Conservation (phyloP, 441 rosid genomes). For the Eutrema salsugineum region DNA sequence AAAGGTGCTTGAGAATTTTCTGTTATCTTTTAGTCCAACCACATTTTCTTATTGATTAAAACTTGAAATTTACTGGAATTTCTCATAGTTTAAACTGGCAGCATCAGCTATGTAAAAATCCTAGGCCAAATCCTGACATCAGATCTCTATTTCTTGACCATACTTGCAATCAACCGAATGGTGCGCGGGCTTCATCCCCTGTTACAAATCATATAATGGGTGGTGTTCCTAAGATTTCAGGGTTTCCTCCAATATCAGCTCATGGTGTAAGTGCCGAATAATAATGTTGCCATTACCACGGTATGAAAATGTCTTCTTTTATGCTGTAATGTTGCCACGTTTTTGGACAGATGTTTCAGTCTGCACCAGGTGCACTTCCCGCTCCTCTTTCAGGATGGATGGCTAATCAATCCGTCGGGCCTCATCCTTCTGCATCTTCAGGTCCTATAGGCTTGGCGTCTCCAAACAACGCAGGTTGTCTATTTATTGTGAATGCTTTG, state of each 20-base stretch:
- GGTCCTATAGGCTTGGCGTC: conserved; percentile 3
- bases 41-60: neutral
- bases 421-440: conserved; percentile 14
- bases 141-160: conserved; percentile 6
- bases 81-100: conserved; percentile 8
- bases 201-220: conserved; percentile 11
- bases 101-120: conserved; percentile 11
- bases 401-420: conserved; percentile 8
- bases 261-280: conserved; percentile 4
- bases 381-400: conserved; percentile 2
- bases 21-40: neutral
- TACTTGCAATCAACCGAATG: neutral
- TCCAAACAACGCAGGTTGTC: conserved; percentile 8
- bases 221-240: conserved; percentile 14
- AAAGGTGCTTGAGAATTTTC: neutral
- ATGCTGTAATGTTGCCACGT: neutral
- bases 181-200: neutral
- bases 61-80: neutral
- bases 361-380: conserved; percentile 5
- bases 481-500: neutral
- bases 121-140: conserved; percentile 1
- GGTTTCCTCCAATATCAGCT: conserved; percentile 10
- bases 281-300: neutral
- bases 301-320: neutral
- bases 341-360: conserved; percentile 5